phyloP scores from a whole-genome alignment of 2,329 filamentous ascomycete species.

The Cercospora sp. region DNA sequence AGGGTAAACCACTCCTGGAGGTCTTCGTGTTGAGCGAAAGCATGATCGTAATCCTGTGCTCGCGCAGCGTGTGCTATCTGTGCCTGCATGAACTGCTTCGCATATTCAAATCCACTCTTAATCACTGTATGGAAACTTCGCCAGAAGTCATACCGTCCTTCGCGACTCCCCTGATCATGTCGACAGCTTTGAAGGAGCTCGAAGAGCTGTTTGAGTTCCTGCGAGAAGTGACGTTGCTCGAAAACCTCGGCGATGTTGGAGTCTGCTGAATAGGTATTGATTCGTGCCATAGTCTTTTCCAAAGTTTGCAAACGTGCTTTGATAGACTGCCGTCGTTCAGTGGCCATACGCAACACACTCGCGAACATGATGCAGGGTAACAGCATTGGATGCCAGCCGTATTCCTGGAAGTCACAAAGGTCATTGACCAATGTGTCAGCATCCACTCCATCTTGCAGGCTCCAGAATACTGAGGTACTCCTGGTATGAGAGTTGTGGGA shows the following conservation, averaged over 20 bases:
- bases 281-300: slow-evolving; percentile 16
- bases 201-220: slow-evolving; percentile 7
- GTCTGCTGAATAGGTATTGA: slow-evolving; percentile 7
- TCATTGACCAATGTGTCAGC: slow-evolving; percentile 8
- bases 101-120: not conserved
- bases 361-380: slow-evolving; percentile 29
- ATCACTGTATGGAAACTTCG: slow-evolving; percentile 18
- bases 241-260: slow-evolving; percentile 1
- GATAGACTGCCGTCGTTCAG: slow-evolving; percentile 19
- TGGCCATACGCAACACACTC: slow-evolving; percentile 12
- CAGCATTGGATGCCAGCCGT: slow-evolving; percentile 25
- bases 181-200: slow-evolving; percentile 22
- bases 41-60: not conserved
- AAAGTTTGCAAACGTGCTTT: slow-evolving; percentile 19
- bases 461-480: not conserved
- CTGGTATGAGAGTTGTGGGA: slow-evolving; percentile 16
- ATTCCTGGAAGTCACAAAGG: slow-evolving; percentile 11
- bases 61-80: not conserved
- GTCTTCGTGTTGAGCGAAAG: not conserved
- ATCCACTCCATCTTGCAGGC: not conserved
- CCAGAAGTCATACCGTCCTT: slow-evolving; percentile 27
- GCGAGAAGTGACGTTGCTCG: not conserved
- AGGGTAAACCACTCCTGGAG: not conserved
- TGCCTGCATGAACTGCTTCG: not conserved
- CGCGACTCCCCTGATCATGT: slow-evolving; percentile 23